phyloP scores from a whole-genome alignment of 495 filamentous ascomycete genomes.

The Penicillium simplicissimum region DNA sequence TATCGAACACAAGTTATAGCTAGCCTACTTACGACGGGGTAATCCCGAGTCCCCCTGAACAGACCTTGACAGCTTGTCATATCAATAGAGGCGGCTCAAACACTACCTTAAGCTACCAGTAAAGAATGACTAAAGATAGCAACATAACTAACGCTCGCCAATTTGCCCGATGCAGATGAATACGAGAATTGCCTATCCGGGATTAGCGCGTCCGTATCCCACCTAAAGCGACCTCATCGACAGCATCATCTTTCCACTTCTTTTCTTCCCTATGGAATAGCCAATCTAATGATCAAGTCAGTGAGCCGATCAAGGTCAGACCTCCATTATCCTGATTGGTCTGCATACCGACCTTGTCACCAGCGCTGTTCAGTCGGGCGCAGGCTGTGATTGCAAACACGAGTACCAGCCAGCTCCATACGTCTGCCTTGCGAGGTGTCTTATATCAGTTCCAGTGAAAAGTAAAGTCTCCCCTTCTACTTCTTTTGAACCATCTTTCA shows the following conservation, averaged over 20 bases:
- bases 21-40: background rate
- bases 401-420: background rate
- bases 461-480: background rate
- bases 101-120: too few species aligned
- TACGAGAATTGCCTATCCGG: slow-evolving; percentile 24
- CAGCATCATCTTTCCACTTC: background rate
- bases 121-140: background rate
- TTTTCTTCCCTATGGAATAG: background rate
- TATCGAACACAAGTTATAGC: background rate
- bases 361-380: slow-evolving; percentile 1
- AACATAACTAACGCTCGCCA: background rate
- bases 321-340: background rate
- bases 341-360: background rate
- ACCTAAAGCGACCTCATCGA: slow-evolving; percentile 8
- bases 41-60: background rate
- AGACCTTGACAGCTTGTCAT: background rate
- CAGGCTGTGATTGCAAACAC: slow-evolving; percentile 1
- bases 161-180: slow-evolving; percentile 8
- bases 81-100: background rate
- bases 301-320: too few species aligned
- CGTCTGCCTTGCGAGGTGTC: background rate
- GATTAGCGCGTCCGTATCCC: slow-evolving; percentile 16
- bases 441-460: background rate
- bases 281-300: slow-evolving; percentile 4
- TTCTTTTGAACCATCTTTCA: background rate